Evolutionary conservation across 176 grass and related monocot species (phyloP).

Genomic region (Carex scoparia): DNA sequence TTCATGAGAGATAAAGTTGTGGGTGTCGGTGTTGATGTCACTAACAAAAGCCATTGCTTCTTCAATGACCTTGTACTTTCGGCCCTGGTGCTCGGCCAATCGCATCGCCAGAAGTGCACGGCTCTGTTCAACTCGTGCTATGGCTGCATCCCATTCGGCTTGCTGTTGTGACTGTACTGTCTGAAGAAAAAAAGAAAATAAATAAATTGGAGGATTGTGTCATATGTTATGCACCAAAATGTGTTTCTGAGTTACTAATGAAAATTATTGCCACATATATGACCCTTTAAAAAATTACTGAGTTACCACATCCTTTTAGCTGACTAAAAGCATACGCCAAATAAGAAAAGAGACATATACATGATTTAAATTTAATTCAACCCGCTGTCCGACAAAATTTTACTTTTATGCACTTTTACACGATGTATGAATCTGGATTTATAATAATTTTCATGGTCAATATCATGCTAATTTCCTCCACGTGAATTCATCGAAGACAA

Average conservation of each 20-base stretch:
- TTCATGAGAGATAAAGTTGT: slow-evolving; percentile 44
- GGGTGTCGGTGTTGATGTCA: slow-evolving; percentile 42
- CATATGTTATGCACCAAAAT: not conserved
- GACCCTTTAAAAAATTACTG: not conserved
- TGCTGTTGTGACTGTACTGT: slow-evolving; percentile 81
- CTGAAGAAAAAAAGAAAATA: slow-evolving; percentile 28
- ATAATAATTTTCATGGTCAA: slow-evolving; percentile 6
- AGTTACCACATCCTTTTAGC: not conserved
- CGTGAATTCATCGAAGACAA: not conserved
- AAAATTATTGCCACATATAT: not conserved
- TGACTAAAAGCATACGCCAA: not conserved
- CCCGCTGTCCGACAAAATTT: not conserved
- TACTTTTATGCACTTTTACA: not conserved
- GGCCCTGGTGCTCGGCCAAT: slow-evolving; percentile 70
- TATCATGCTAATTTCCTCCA: not conserved
- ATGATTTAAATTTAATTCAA: not conserved
- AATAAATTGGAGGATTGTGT: not conserved
- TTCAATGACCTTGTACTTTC: slow-evolving; percentile 65
- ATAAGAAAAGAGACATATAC: not conserved
- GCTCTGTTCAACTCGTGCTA: slow-evolving; percentile 83
- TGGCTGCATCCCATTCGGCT: slow-evolving; percentile 64
- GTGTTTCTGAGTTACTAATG: not conserved
- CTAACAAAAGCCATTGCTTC: slow-evolving; percentile 73
- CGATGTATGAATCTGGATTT: not conserved
- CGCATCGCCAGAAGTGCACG: slow-evolving; percentile 57